Evolutionary conservation across 129 eudicot genomes (phyloP), one percentile per base, ranked within the genome.

Genomic region (Centaurea solstitialis): DNA sequence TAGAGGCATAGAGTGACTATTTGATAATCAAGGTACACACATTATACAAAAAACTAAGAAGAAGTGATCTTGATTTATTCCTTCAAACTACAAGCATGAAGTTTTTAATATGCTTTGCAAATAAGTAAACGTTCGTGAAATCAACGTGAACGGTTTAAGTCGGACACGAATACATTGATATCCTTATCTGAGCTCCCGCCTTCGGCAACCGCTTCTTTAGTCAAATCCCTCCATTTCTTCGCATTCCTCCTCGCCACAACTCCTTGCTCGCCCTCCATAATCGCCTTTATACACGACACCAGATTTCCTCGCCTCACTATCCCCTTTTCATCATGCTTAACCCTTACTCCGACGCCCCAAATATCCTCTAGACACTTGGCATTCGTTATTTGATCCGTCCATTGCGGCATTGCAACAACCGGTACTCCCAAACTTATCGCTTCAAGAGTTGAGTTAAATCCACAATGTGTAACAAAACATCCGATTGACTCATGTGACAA

Each of bases 381-480:
- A 30, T 84, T 84, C 12, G 80, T 79, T 2, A n/a, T 73, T 64
- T 84, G 87, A 59, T 84, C 87, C 8, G 87, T 74, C 87, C 80
- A 74, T 47, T 68, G 84, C 24, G 84, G 84, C 87, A 84, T 84
- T 74, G 47, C 84, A 9, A 84, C 73, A 0, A 84, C 28, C 0
- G 87, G 87, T 20, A 84, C 87, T 6, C 87, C 87, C 21, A 84
- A 39, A 79, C 84, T 79, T 75, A 84, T 24, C 12, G 87, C 57
- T 71, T 84, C 87, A 61, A 84, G 80, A 6, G 78, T 40, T 9
- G 87, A 84, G 50, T 79, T 84, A 75, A 80, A 79, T 21, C 87
- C 87, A 21, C 87, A 84, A 70, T 84, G 87, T 35, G 87, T 84
- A 13, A 84, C 47, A 74, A 84, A 84, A 59, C 87, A 84, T 59